These are phyloP conservation scores for Chrysoporthe austroafricana DNA, from an alignment of 2,329 filamentous ascomycete species.

Conservation along the genomic window DNA sequence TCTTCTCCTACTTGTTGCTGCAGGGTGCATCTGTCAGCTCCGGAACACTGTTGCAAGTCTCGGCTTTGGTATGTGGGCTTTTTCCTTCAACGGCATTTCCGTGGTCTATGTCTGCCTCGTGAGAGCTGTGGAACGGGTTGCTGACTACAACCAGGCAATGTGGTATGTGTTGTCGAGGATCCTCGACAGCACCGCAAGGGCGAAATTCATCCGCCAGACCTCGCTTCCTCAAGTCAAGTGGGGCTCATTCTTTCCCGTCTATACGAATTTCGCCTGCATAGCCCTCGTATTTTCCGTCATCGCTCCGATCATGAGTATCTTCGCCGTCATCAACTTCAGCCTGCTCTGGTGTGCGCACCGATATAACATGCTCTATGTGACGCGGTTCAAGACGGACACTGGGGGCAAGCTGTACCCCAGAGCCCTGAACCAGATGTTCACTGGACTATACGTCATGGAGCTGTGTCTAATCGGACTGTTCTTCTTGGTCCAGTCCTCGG, in stretches of 20 bases:
- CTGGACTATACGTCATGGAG: constrained; percentile 93
- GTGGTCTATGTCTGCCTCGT: background rate
- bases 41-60: constrained; percentile 82
- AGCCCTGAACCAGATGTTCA: constrained; percentile 94
- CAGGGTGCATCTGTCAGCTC: constrained; percentile 91
- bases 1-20: constrained; percentile 97
- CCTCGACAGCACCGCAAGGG: constrained; percentile 77
- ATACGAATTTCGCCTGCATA: constrained; percentile 95
- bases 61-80: constrained; percentile 59
- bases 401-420: constrained; percentile 89
- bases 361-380: constrained; percentile 97
- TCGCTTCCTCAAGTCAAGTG: constrained; percentile 78
- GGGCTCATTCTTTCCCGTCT: constrained; percentile 94
- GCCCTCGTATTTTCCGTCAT: constrained; percentile 87
- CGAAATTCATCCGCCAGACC: constrained; percentile 87
- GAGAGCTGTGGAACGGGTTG: background rate
- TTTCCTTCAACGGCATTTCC: background rate
- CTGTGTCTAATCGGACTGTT: constrained; percentile 88
- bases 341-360: constrained; percentile 93
- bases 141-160: constrained; percentile 39
- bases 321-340: constrained; percentile 89
- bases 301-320: constrained; percentile 86
- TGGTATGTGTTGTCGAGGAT: constrained; percentile 84
- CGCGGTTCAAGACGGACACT: constrained; percentile 85
- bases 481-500: constrained; percentile 70